Evolutionary conservation across 345 rosid species (phyloP).

Genomic region (Salix brachista): DNA sequence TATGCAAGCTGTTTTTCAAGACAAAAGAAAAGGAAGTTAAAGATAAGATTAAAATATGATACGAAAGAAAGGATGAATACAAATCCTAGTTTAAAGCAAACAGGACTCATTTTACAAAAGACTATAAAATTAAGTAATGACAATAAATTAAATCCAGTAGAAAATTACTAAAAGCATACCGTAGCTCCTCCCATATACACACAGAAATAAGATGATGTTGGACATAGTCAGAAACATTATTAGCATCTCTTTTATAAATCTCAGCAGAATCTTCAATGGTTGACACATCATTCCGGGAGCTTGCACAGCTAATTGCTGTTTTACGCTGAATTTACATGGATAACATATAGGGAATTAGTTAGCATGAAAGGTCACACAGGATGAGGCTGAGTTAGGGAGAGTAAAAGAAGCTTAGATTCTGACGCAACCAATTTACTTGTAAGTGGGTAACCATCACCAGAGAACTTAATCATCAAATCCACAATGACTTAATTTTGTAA

Average conservation of each 20-base stretch:
- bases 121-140: conserved; percentile 12
- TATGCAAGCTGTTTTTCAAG: background rate
- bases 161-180: conserved; percentile 36
- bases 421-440: background rate
- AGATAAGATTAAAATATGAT: background rate
- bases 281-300: conserved; percentile 80
- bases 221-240: conserved; percentile 82
- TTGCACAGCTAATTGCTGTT: conserved; percentile 91
- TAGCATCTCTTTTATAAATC: conserved; percentile 87
- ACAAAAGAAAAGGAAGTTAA: background rate
- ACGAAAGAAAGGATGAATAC: background rate
- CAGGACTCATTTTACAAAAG: background rate
- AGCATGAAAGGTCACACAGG: background rate
- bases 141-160: background rate
- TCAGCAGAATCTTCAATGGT: conserved; percentile 94
- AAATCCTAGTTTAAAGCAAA: background rate
- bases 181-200: conserved; percentile 93
- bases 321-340: conserved; percentile 58
- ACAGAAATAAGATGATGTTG: conserved; percentile 92
- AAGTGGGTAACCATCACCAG: background rate
- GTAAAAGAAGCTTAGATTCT: background rate
- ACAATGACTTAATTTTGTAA: background rate
- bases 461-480: background rate
- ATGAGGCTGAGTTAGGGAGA: background rate
- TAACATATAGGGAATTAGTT: background rate